A percentile compares a stretch with the other conserved stretches of the same genome.
phyloP scores from a whole-genome alignment of 2,329 filamentous ascomycete genomes.

The Microdochium nivale region DNA sequence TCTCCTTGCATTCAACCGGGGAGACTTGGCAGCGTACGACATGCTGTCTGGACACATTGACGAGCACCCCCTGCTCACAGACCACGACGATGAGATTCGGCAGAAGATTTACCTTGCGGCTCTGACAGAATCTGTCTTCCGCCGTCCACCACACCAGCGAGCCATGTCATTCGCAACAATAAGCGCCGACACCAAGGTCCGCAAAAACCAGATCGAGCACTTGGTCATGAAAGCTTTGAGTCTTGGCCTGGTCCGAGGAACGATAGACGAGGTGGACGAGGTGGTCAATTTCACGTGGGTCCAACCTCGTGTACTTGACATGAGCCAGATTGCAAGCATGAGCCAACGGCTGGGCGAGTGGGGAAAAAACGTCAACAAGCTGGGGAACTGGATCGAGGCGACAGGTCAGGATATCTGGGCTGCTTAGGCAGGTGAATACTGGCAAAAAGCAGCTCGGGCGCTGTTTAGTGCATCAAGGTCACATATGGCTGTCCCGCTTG shows the following conservation, averaged over 20 bases:
- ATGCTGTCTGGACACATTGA: conserved; percentile 71
- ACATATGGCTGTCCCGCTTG: no score
- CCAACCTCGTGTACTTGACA: conserved; percentile 94
- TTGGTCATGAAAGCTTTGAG: conserved; percentile 99
- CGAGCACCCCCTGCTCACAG: conserved; percentile 69
- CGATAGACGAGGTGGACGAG: conserved; percentile 92
- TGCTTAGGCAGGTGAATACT: no score
- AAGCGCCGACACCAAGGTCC: conserved; percentile 84
- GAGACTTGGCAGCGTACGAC: conserved; percentile 83
- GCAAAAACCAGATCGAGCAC: conserved; percentile 88
- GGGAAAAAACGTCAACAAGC: conserved; percentile 90
- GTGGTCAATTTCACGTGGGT: conserved; percentile 97
- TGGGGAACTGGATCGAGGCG: conserved; percentile 94
- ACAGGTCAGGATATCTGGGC: conserved; percentile 96
- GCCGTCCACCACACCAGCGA: conserved; percentile 88
- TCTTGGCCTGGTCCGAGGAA: conserved; percentile 78
- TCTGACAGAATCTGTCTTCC: conserved; percentile 92
- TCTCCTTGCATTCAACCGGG: conserved; percentile 96
- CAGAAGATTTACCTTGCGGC: conserved; percentile 98
- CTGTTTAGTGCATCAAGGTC: no score
- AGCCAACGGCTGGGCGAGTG: conserved; percentile 80
- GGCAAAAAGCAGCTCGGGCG: no score
- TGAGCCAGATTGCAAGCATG: conserved; percentile 93
- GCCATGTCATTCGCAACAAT: conserved; percentile 90
- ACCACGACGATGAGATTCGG: conserved; percentile 77